Conservation (phyloP, 805 yeast genomes). For the Grigorovia transvaalensis region DNA sequence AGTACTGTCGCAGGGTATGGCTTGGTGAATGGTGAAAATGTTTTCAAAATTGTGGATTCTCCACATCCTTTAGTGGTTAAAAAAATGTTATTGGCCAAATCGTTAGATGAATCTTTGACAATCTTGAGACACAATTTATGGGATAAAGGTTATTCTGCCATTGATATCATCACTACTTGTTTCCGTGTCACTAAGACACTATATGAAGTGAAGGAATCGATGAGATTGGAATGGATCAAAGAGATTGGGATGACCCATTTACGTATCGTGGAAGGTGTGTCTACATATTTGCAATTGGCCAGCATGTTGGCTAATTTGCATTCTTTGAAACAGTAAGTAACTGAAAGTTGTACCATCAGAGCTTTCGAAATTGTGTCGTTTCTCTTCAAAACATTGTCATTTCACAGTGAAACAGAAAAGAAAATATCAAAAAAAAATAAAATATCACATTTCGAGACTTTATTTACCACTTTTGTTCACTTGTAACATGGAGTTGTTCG, state of each 20-base stretch:
- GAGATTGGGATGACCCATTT: slow-evolving; percentile 87
- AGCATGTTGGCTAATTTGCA: slow-evolving; percentile 60
- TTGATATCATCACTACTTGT: slow-evolving; percentile 83
- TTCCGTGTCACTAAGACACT: slow-evolving; percentile 79
- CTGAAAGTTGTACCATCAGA: not conserved
- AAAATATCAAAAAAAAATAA: no score
- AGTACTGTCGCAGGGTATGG: slow-evolving; percentile 92
- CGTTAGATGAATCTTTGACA: slow-evolving; percentile 56
- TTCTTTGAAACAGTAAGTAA: slow-evolving; percentile 4
- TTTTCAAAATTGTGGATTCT: slow-evolving; percentile 88
- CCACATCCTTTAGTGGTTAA: slow-evolving; percentile 87
- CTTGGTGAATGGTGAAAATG: slow-evolving; percentile 82
- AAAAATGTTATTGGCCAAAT: slow-evolving; percentile 47
- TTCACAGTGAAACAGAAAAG: no score
- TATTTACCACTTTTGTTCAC: no score
- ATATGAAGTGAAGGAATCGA: slow-evolving; percentile 55
- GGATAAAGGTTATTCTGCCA: slow-evolving; percentile 86
- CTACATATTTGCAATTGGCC: slow-evolving; percentile 74
- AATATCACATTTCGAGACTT: no score
- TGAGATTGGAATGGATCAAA: slow-evolving; percentile 64
- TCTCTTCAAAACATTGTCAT: no score
- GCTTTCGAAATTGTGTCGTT: no score
- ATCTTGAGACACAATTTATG: slow-evolving; percentile 56
- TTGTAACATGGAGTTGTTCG: no score
- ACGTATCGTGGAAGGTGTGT: slow-evolving; percentile 88